Evolutionary conservation across 208 protist genomes (phyloP).

Genomic region (Leptomonas pyrrhocoris): DNA sequence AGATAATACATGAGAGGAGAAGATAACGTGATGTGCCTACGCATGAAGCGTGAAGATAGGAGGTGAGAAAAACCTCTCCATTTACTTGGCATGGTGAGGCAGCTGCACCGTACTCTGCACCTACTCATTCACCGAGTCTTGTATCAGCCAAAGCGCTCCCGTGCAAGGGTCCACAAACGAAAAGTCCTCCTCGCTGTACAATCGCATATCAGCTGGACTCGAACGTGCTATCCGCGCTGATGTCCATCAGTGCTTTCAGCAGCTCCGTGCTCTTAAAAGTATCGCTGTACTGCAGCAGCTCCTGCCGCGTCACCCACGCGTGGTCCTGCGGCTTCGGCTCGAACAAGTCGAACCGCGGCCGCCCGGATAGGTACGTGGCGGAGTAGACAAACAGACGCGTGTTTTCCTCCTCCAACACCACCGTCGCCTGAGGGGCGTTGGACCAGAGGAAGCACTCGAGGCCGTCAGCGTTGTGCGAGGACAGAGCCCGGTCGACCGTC

Average conservation of each 20-base stretch:
- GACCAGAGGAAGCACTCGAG: conserved; percentile 80
- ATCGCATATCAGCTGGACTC: conserved; percentile 18
- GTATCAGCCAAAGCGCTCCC: too few relatives aligned
- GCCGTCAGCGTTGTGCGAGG: conserved; percentile 53
- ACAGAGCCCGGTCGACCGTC: conserved; percentile 64
- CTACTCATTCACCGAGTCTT: too few relatives aligned
- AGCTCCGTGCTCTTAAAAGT: conserved; percentile 61
- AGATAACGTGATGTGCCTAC: too few relatives aligned
- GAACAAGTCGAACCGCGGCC: conserved; percentile 64
- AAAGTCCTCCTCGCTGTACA: too few relatives aligned
- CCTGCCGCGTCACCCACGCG: conserved; percentile 77
- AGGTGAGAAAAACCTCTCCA: too few relatives aligned
- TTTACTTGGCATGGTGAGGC: too few relatives aligned
- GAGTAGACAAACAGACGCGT: conserved; percentile 74
- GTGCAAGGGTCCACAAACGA: too few relatives aligned
- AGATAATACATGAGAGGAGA: too few relatives aligned
- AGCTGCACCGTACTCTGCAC: too few relatives aligned
- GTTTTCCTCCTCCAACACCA: conserved; percentile 37
- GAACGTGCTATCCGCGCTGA: conserved; percentile 75
- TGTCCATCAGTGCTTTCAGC: conserved; percentile 68
- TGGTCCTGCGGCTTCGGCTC: conserved; percentile 66
- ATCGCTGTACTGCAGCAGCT: conserved; percentile 71
- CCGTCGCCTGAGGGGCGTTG: conserved; percentile 78
- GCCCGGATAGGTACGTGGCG: conserved; percentile 70
- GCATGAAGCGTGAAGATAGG: too few relatives aligned